These are phyloP conservation scores for Zizania latifolia DNA, from an alignment of 176 grass and related monocot genomes.

Conservation along the genomic window DNA sequence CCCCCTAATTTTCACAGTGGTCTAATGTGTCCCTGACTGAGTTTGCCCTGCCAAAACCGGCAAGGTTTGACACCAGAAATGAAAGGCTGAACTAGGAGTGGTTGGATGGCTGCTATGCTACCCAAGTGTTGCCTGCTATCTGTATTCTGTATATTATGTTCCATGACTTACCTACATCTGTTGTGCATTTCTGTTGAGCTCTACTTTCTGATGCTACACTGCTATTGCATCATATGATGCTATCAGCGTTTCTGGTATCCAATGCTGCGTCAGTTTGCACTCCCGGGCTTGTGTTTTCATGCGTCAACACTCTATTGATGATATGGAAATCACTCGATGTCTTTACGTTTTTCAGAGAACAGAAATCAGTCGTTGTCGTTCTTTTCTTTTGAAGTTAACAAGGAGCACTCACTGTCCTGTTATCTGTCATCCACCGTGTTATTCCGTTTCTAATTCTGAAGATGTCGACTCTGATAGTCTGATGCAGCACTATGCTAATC, in stretches of 20 bases:
- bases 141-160: background rate
- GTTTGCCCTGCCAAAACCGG: slow-evolving; percentile 46
- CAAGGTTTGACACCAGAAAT: slow-evolving; percentile 53
- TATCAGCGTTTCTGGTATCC: too few species aligned
- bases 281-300: background rate
- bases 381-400: background rate
- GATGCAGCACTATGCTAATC: background rate
- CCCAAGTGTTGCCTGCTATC: background rate
- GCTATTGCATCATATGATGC: background rate
- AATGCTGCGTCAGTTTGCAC: background rate
- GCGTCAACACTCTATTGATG: background rate
- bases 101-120: slow-evolving; percentile 13
- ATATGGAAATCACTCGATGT: background rate
- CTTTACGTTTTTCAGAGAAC: background rate
- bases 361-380: background rate
- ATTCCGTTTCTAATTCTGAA: background rate
- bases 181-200: background rate
- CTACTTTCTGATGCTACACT: background rate
- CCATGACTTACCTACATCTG: background rate
- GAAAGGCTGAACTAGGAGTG: slow-evolving; percentile 36
- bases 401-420: background rate
- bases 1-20: slow-evolving; percentile 54
- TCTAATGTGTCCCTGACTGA: slow-evolving; percentile 47
- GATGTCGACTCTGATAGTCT: background rate
- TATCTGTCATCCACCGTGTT: background rate